These are phyloP conservation scores for Streptanthus diversifolius DNA, from an alignment of 345 rosid genomes.

Conservation along the genomic window DNA sequence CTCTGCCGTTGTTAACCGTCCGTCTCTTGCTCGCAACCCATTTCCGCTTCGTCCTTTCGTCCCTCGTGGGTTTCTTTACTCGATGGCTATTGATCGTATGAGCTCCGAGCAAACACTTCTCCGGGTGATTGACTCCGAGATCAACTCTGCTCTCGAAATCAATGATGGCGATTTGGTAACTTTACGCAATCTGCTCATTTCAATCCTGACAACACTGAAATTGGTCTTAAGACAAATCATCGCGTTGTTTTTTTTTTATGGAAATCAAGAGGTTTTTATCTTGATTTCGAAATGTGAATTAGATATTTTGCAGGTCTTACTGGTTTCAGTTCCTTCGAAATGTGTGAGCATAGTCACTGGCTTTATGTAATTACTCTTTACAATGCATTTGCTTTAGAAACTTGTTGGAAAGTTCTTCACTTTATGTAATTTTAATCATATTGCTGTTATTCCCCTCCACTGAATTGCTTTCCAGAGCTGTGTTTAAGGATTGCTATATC, in stretches of 20 bases:
- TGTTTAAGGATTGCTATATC: neutral
- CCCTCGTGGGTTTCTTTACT: slow-evolving; percentile 32
- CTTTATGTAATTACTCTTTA: neutral
- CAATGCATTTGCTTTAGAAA: neutral
- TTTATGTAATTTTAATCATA: neutral
- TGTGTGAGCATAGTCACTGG: neutral
- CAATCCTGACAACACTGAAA: neutral
- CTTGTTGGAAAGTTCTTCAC: neutral
- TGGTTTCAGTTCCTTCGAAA: neutral
- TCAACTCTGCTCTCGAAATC: slow-evolving; percentile 49
- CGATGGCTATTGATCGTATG: slow-evolving; percentile 41
- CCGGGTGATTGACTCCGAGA: slow-evolving; percentile 58
- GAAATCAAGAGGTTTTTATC: neutral
- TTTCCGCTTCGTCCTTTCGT: slow-evolving; percentile 20
- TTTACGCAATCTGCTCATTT: neutral
- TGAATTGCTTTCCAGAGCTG: neutral
- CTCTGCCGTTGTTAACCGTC: slow-evolving; percentile 37
- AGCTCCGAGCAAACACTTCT: slow-evolving; percentile 55
- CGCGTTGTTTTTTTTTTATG: neutral
- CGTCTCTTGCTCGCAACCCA: slow-evolving; percentile 19
- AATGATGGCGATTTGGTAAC: slow-evolving; percentile 47
- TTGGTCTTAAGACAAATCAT: neutral
- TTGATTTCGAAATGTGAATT: neutral
- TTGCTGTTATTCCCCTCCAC: neutral
- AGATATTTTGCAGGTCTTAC: neutral